Base-by-base conservation (phyloP, 2,329 filamentous ascomycete species). In the Arthrobotrys conoides region DNA sequence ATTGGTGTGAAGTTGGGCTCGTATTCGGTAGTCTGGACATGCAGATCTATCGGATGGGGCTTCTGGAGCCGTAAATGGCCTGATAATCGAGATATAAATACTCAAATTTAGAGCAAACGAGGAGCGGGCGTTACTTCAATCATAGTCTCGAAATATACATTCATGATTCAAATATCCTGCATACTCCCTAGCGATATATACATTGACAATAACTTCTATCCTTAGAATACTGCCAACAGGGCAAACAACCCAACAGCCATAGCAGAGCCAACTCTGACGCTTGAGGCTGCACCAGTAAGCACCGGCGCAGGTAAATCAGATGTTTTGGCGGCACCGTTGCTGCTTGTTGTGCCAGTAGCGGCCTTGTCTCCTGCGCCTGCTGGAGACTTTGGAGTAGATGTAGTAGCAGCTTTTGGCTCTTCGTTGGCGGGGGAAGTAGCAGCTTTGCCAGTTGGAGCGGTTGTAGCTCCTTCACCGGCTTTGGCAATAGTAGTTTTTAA, bases 181-280 rank as follows among this genome's bases (percentile, higher is more conserved):
- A 1, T 46, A 46, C 8, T 5, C 6, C 8, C n/a, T 46, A 2
- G 22, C 22, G 5, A 16, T 51, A 51, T 16, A 27, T 51, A 3
- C 12, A 51, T 46, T n/a, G 5, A 5, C 10, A 20, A 46, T 20
- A 4, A 16, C 2, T 41, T 41, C 38, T 41, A 41, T 41, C 18
- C 46, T 44, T 61, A 61, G 36, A 61, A 61, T 12, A 20, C 57
- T 36, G 22, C 22, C 20, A 41, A 44, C 20, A 61, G 44, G 44
- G 33, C 36, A 44, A 61, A 12, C 18, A 27, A 6, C 10, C 57
- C 57, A 20, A 61, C 20, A 24, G 20, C 36, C 5, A 33, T 33
- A n/a, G 57, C 57, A 16, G 57, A 44, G 12, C 57, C 57, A 18
- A 61, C 18, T 16, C 27, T 61, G n/a, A 44, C 14, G 1, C 20